Percentiles rank a stretch among this genome's conserved stretches.
These are phyloP conservation scores for Blastobotrys terrestris DNA, from an alignment of 805 yeast genomes.

Conservation along the genomic window DNA sequence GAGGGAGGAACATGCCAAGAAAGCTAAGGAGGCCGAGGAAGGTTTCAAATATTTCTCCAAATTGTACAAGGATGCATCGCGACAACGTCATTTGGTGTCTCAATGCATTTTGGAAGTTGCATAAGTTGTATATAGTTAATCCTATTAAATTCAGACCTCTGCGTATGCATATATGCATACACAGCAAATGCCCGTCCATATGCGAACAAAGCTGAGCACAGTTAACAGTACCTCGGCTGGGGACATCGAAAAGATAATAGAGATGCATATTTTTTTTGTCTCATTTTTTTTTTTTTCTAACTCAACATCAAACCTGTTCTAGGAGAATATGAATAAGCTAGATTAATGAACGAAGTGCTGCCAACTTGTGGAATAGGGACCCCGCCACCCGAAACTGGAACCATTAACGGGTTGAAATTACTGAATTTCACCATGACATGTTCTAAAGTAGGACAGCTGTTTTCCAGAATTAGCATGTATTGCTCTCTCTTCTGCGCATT, in stretches of 20 bases:
- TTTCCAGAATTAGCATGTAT: background rate
- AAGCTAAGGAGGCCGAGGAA: slow-evolving; percentile 49
- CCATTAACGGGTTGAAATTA: background rate
- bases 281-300: too few relatives aligned
- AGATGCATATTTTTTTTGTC: too few relatives aligned
- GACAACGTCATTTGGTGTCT: slow-evolving; percentile 38
- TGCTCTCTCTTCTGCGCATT: background rate
- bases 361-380: background rate
- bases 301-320: background rate
- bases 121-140: background rate
- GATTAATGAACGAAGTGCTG: background rate
- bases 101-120: slow-evolving; percentile 25
- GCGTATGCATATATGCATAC: background rate
- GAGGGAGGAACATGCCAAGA: slow-evolving; percentile 48
- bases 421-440: background rate
- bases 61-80: slow-evolving; percentile 40
- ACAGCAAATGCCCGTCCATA: too few relatives aligned
- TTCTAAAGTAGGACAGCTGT: background rate
- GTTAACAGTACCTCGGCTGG: too few relatives aligned
- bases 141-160: background rate
- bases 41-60: slow-evolving; percentile 51
- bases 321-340: background rate
- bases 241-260: too few relatives aligned
- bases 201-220: too few relatives aligned
- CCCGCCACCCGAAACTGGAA: background rate